These are phyloP conservation scores for Pharnaceum exiguum DNA, from an alignment of 148 eudicot species.

Conservation along the genomic window DNA sequence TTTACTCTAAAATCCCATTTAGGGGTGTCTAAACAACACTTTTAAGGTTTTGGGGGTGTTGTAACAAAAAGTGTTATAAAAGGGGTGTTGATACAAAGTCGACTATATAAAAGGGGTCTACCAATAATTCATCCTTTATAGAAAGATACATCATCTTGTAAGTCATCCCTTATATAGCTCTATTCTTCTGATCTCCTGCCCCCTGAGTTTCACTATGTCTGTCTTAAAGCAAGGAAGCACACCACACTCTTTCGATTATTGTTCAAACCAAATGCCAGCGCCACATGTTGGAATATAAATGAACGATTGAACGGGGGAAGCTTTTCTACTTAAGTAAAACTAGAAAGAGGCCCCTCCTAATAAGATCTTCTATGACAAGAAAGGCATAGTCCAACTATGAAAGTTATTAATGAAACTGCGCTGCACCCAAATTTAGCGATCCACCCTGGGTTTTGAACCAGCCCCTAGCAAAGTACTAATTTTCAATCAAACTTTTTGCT, in stretches of 20 bases:
- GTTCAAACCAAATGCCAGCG: conserved; percentile 7
- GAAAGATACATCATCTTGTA: conserved; percentile 13
- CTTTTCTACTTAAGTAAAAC: not conserved
- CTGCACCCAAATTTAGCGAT: not conserved
- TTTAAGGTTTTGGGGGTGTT: no score
- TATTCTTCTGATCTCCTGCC: conserved; percentile 25
- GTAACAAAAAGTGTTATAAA: no score
- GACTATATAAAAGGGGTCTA: no score
- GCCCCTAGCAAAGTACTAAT: not conserved
- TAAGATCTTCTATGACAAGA: conserved; percentile 51
- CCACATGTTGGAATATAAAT: not conserved
- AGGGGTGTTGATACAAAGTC: no score
- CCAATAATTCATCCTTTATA: no score
- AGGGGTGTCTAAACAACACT: no score
- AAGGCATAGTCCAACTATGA: conserved; percentile 63
- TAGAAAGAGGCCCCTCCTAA: not conserved
- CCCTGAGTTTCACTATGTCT: conserved; percentile 10
- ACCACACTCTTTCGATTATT: not conserved
- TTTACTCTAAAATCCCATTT: no score
- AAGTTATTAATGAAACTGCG: conserved; percentile 2
- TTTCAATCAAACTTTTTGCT: conserved; percentile 2
- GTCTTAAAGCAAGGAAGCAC: conserved; percentile 17
- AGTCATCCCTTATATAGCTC: not conserved
- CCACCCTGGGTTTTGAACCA: conserved; percentile 2
- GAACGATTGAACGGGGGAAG: not conserved